Evolutionary conservation across 2,329 filamentous ascomycete genomes (phyloP), one percentile per base, ranked within the genome.

Genomic region (Colletotrichum sansevieriae): DNA sequence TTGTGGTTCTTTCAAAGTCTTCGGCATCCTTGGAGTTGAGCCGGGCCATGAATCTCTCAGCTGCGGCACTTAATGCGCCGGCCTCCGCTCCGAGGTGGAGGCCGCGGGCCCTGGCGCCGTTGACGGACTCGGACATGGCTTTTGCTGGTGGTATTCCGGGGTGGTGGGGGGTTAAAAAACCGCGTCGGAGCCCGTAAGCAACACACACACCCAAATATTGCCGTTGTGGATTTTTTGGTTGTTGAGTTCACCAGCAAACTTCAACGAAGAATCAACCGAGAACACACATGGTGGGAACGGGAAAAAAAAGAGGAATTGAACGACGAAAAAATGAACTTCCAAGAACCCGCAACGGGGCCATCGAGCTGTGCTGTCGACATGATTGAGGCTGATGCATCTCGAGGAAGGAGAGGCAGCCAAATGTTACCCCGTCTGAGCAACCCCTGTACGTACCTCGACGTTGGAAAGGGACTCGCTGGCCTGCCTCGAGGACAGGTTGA

Each of bases 21-120:
- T 70, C 64, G 43, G 59, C 59, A 37, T 75, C 71, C 8, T 52
- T 47, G 11, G 64, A 35, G 1, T 63, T 71, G 9, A 76, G 72
- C 3, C 11, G 46, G 13, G 63, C 51, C 58, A 65, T 73, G 68
- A 74, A 74, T 0, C 43, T 52, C 0, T 55, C 22, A 46, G 72
- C 58, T 1, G 47, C 60, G 3, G 41, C 33, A n/a, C 20, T n/a
- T n/a, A 74, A 33, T 22, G 20, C 37, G 25, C 9, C 60, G 41
- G 33, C 64, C 0, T 60, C 62, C 18, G 55, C 20, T 51, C 57
- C 62, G 22, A 5, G 35, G 41, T 49, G 35, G 25, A 65, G 2
- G 65, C 6, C 29, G 41, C 33, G 18, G 22, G 25, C 0, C 3
- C 22, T n/a, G 56, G 22, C 10, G 47, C 37, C 29, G 25, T 46